Base-by-base conservation (phyloP, 805 yeast species). In the Dipodascus albidus region DNA sequence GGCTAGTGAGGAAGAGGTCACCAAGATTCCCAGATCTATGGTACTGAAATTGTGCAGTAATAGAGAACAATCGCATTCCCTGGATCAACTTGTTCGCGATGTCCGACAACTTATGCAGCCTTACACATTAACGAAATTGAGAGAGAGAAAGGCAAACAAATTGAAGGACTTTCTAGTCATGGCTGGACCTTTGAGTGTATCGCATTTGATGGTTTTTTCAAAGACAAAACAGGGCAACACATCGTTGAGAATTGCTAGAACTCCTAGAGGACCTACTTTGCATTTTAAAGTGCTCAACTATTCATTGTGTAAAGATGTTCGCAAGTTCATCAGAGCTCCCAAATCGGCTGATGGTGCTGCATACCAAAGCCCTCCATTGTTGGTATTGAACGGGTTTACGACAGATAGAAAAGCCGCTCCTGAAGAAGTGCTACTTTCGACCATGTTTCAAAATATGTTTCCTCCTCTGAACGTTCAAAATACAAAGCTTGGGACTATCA, bases 151-250 rank as follows among this genome's bases (percentile, higher is more conserved):
- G 65, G 74, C 87, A 42, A 93, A 93, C 69, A 86, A 82, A 64
- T 74, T 93, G 59, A 87, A 85, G 67, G 99, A 91, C 70, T 93
- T 85, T 62, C 79, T 90, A n/a, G 96, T 88, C n/a, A 90, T 93
- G 96, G 87, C 96, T 41, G 98, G 98, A 3, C 98, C 98, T 14
- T 74, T 93, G 48, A 96, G 96, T 23, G 96, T 93, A 21, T 77
- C 91, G 3, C 96, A 91, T 69, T 70, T 93, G 64, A 80, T 93
- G 70, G 74, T 91, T 20, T 90, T 93, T 73, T 83, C 88, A 57
- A 96, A 89, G 66, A 78, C 86, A 41, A 84, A 81, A 60, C 53
- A 56, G n/a, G 97, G 96, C 4, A 82, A 81, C 53, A 83, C 93
- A 2, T 84, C 91, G 51, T 73, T 93, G 58, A 79, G 97, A 63